Evolutionary conservation across 768 basidiomycete species (phyloP).

Genomic region (Boletus sp.): DNA sequence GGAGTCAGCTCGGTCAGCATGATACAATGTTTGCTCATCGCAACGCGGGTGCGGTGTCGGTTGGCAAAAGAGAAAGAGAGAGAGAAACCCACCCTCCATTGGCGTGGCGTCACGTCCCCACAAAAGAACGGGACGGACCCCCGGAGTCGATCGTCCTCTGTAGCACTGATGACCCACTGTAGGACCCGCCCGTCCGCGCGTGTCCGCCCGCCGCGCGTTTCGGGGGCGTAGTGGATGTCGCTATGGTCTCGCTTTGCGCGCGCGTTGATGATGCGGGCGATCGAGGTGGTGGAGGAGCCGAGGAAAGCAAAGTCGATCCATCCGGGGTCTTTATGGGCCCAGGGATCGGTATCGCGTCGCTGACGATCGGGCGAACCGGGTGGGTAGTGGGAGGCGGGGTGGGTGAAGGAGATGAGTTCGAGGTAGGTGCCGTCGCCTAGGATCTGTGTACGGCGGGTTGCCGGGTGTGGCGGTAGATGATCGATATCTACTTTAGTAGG

Average conservation of each 20-base stretch:
- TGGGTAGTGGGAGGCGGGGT: conserved; percentile 52
- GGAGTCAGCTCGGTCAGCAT: not conserved
- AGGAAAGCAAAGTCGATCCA: conserved; percentile 70
- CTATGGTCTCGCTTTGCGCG: conserved; percentile 41
- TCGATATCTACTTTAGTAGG: not conserved
- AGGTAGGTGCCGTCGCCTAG: conserved; percentile 54
- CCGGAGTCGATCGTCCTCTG: conserved; percentile 24
- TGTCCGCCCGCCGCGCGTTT: conserved; percentile 51
- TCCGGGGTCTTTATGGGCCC: conserved; percentile 53
- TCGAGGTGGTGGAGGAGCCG: conserved; percentile 44
- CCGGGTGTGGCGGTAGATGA: not conserved
- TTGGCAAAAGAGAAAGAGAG: not conserved
- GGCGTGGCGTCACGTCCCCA: conserved; percentile 63
- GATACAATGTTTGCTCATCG: too few species aligned
- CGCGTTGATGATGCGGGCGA: conserved; percentile 54
- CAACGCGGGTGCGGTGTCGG: not conserved
- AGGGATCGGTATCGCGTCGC: conserved; percentile 45
- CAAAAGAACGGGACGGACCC: conserved; percentile 67
- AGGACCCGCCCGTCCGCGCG: conserved; percentile 53
- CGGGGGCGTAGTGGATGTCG: conserved; percentile 41
- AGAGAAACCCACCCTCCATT: conserved; percentile 45
- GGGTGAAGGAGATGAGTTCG: conserved; percentile 66
- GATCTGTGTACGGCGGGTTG: conserved; percentile 12
- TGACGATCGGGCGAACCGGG: conserved; percentile 43
- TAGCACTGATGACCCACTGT: conserved; percentile 54